These are phyloP conservation scores for Ogataea polymorpha DNA, from an alignment of 805 yeast genomes.

Conservation along the genomic window DNA sequence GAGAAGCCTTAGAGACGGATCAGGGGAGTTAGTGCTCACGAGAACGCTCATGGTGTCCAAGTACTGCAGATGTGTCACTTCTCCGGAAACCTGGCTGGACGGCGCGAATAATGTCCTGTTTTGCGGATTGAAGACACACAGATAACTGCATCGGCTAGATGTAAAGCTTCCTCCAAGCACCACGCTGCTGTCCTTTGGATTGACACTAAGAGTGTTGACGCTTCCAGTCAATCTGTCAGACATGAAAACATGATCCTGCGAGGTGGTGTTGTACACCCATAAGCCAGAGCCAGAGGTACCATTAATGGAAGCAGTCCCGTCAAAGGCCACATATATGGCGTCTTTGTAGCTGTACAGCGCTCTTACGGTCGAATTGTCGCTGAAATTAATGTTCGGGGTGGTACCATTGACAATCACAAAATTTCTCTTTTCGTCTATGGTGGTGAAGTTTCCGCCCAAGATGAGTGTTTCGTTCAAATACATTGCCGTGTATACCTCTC, in stretches of 20 bases:
- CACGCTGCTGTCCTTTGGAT: conserved; percentile 41
- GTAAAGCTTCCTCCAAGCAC: conserved; percentile 75
- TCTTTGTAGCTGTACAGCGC: conserved; percentile 37
- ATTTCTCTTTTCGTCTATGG: conserved; percentile 15
- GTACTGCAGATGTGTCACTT: conserved; percentile 52
- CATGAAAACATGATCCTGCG: conserved; percentile 39
- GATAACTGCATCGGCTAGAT: conserved; percentile 45
- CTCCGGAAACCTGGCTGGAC: conserved; percentile 42
- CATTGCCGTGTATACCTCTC: conserved; percentile 33
- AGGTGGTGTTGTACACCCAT: conserved; percentile 47
- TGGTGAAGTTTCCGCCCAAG: conserved; percentile 58
- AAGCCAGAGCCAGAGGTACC: conserved; percentile 40
- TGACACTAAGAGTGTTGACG: conserved; percentile 41
- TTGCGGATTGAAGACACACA: conserved; percentile 64
- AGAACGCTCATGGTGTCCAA: conserved; percentile 36
- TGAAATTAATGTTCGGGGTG: conserved; percentile 19
- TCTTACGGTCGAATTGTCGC: conserved; percentile 19
- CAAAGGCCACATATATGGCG: conserved; percentile 44
- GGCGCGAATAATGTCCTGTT: conserved; percentile 54
- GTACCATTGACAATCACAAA: conserved; percentile 20
- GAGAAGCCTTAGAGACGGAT: conserved; percentile 48
- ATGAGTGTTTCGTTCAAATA: conserved; percentile 45
- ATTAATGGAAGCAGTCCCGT: conserved; percentile 33
- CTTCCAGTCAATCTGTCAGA: conserved; percentile 33
- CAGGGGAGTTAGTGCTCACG: conserved; percentile 50